A percentile compares a stretch with the other conserved stretches of the same genome.
Evolutionary conservation across 2,329 filamentous ascomycete species (phyloP).

Genomic region (Sporothrix protearum): DNA sequence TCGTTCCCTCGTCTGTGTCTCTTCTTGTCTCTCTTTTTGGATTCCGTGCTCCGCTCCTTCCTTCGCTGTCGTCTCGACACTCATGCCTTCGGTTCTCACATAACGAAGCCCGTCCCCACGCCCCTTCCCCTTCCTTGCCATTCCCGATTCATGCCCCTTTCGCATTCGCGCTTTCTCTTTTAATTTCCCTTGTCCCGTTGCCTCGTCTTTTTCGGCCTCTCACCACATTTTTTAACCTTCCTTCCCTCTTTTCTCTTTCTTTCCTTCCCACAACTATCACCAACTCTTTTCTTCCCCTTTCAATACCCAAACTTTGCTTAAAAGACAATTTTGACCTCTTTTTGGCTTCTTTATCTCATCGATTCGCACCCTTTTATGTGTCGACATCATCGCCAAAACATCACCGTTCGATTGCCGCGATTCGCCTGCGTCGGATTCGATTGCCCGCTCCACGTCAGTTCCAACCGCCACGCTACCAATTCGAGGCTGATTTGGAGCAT

Average conservation of each 20-base stretch:
- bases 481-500: background rate
- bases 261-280: slow-evolving; percentile 15
- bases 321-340: slow-evolving; percentile 30
- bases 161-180: slow-evolving; percentile 19
- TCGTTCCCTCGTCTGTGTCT: slow-evolving; percentile 28
- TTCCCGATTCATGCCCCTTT: slow-evolving; percentile 35
- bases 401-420: slow-evolving; percentile 37
- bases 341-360: slow-evolving; percentile 42
- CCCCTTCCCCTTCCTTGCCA: slow-evolving; percentile 31
- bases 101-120: slow-evolving; percentile 53
- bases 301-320: slow-evolving; percentile 33
- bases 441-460: slow-evolving; percentile 28
- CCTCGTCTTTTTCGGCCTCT: slow-evolving; percentile 7
- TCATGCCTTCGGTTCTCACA: slow-evolving; percentile 31
- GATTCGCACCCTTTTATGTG: slow-evolving; percentile 31
- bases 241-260: slow-evolving; percentile 13
- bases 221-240: slow-evolving; percentile 26
- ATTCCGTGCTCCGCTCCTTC: slow-evolving; percentile 26
- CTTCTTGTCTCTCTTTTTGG: slow-evolving; percentile 32
- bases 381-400: slow-evolving; percentile 37
- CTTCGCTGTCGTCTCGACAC: slow-evolving; percentile 10
- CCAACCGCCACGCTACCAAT: slow-evolving; percentile 27
- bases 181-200: slow-evolving; percentile 19
- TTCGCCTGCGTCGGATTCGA: slow-evolving; percentile 34
- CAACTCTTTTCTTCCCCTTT: slow-evolving; percentile 31